These are phyloP conservation scores for Oryza glaberrima DNA, from an alignment of 176 grass and related monocot species.

Conservation along the genomic window DNA sequence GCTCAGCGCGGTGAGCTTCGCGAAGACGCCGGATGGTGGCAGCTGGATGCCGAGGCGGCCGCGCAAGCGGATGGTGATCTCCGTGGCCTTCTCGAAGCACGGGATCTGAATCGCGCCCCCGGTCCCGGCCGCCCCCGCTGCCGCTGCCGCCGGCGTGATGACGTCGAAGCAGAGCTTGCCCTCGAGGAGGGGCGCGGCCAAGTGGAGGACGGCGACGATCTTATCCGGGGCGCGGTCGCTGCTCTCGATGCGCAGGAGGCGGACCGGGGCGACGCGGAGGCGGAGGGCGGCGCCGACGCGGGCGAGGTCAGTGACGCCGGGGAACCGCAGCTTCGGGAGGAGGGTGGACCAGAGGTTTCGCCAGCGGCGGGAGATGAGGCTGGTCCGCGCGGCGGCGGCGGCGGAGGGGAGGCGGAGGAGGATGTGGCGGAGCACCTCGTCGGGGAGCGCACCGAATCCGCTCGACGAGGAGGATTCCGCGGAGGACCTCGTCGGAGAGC, in stretches of 20 bases:
- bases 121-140: not conserved
- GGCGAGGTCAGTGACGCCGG: not conserved
- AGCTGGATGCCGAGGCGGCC: not conserved
- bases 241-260: too few species aligned
- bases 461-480: too few species aligned
- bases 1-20: not conserved
- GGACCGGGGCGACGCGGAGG: not conserved
- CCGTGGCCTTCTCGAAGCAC: not conserved
- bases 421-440: too few species aligned
- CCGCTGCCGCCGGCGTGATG: too few species aligned
- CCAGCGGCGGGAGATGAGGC: slow-evolving; percentile 15
- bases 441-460: too few species aligned
- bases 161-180: not conserved
- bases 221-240: not conserved
- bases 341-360: not conserved
- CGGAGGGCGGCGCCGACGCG: not conserved
- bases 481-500: too few species aligned
- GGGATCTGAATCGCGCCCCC: not conserved
- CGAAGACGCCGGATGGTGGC: slow-evolving; percentile 3
- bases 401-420: not conserved
- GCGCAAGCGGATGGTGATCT: not conserved
- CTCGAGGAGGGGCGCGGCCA: not conserved
- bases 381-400: not conserved
- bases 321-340: not conserved
- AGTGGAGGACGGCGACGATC: not conserved